phyloP scores from a whole-genome alignment of 768 basidiomycete species.

The Pholiota microspora region DNA sequence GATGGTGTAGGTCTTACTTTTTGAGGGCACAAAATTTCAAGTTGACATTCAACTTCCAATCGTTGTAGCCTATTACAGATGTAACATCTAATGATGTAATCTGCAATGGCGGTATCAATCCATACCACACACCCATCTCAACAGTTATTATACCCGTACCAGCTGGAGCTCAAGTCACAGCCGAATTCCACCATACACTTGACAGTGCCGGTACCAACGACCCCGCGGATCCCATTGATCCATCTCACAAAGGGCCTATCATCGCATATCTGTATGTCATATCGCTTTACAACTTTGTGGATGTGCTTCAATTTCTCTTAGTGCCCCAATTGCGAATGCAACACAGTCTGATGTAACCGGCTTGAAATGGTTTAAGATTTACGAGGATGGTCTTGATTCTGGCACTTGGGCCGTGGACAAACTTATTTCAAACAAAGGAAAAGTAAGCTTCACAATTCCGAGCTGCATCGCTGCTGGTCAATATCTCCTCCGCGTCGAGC shows the following conservation, averaged over 20 bases:
- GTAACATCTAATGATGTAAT: constrained; percentile 55
- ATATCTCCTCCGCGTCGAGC: constrained; percentile 19
- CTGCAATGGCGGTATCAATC: constrained; percentile 61
- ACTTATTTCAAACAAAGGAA: constrained; percentile 17
- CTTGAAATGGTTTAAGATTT: constrained; percentile 20
- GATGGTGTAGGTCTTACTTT: constrained; percentile 32
- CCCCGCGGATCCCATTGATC: constrained; percentile 45
- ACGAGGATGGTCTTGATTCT: constrained; percentile 15
- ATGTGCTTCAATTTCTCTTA: constrained; percentile 18
- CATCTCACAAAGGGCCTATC: constrained; percentile 51
- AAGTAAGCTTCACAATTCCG: constrained; percentile 20
- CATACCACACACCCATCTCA: constrained; percentile 47
- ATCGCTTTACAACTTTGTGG: not conserved
- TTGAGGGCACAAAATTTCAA: not conserved
- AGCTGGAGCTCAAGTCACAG: constrained; percentile 51
- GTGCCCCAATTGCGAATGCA: constrained; percentile 45
- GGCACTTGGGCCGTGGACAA: constrained; percentile 20
- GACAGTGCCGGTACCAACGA: constrained; percentile 39
- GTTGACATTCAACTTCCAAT: not conserved
- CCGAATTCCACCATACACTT: constrained; percentile 52
- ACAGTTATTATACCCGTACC: constrained; percentile 43
- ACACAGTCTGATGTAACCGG: constrained; percentile 32
- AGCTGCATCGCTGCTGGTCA: constrained; percentile 19
- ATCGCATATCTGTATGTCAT: constrained; percentile 46
- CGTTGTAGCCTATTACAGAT: constrained; percentile 49